Evolutionary conservation across 2,329 filamentous ascomycete genomes (phyloP), one percentile per base, ranked within the genome.

Genomic region (Apiospora malaysiana): DNA sequence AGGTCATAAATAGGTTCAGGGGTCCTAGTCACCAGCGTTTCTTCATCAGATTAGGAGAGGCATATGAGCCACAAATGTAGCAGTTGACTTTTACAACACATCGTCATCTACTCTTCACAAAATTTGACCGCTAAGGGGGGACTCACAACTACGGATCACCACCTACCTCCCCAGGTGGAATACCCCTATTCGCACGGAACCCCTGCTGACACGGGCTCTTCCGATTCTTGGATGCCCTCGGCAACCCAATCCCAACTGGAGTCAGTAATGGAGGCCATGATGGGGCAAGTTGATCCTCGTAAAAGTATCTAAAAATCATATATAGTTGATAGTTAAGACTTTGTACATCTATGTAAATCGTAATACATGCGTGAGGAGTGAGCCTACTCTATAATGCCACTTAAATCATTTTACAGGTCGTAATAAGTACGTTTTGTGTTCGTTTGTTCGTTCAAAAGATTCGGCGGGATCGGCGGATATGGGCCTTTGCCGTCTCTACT

Each of bases 341-440:
- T 32, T 63, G 27, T n/a, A 63, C 56, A 40, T 23, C 56, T 63
- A 40, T 63, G 18, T 59, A 63, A 40, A 63, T 63, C 32, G 18
- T 63, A 40, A 63, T 63, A 63, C 56, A 18, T 63, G 56, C 18
- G 56, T 63, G 56, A 32, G 18, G 18, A 63, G 4, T n/a, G 56
- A 40, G 32, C 6, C n/a, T 8, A 63, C 32, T 63, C 56, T 63
- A 63, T 63, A 21, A 63, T 63, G 56, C 56, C 56, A 63, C 7
- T 40, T 37, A 32, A 63, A 63, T 63, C 56, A 40, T 63, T 47
- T 40, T 40, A 63, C 32, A 63, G 27, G 56, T 63, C 56, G 32
- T 63, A 32, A 63, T 63, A 27, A 32, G 56, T 63, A 40, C 56
- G 37, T 40, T 40, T 63, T 32, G 56, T n/a, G 18, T 12, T 37